Evolutionary conservation across 2,329 filamentous ascomycete species (phyloP).

Genomic region (Grosmannia huntii): DNA sequence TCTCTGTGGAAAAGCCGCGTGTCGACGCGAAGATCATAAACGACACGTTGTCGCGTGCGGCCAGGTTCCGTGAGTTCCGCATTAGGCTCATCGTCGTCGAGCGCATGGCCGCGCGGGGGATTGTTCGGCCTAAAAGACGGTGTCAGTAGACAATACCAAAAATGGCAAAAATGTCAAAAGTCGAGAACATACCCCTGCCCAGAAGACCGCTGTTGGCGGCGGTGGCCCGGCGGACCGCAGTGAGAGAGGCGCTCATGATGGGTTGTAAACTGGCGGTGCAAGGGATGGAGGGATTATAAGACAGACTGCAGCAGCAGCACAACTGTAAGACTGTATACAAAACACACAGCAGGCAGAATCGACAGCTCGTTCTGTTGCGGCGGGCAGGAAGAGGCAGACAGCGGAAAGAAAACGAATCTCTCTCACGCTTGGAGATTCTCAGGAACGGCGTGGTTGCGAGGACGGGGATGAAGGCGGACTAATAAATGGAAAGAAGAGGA

Average conservation of each 20-base stretch:
- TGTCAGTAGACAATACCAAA: neutral
- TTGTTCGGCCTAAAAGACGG: constrained; percentile 25
- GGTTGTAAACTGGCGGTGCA: neutral
- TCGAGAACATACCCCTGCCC: constrained; percentile 26
- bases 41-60: constrained; percentile 30
- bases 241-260: constrained; percentile 43
- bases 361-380: neutral
- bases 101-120: constrained; percentile 31
- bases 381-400: neutral
- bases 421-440: neutral
- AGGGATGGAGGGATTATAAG: neutral
- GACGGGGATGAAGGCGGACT: neutral
- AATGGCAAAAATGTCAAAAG: neutral
- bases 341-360: neutral
- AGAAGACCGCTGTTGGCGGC: constrained; percentile 39
- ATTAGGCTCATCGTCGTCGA: constrained; percentile 33
- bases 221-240: constrained; percentile 38
- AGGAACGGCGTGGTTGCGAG: neutral
- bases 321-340: neutral
- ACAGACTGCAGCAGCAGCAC: neutral
- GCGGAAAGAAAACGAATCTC: neutral
- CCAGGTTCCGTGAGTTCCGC: constrained; percentile 32
- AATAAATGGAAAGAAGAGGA: neutral
- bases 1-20: constrained; percentile 45
- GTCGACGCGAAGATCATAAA: constrained; percentile 44